Percentiles rank a stretch among this genome's conserved stretches.
These are phyloP conservation scores for Wickerhamiella qilinensis DNA, from an alignment of 805 yeast species.

Conservation along the genomic window DNA sequence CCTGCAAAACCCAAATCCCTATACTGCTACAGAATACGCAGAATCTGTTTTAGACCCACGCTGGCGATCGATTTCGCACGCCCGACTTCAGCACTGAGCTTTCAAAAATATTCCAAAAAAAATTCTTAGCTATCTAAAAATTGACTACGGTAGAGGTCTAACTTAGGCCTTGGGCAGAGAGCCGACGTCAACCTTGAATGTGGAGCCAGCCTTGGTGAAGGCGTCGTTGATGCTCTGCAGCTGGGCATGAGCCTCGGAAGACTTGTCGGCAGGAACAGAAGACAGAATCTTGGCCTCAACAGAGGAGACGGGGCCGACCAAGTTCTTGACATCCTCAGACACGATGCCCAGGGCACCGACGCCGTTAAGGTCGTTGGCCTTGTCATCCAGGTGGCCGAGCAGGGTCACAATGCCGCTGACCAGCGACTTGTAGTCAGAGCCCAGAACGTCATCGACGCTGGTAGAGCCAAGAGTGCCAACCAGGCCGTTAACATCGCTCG, in stretches of 20 bases:
- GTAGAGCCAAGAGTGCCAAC: not conserved
- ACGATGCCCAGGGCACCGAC: constrained; percentile 13
- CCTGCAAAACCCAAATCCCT: no score
- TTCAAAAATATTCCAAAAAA: not conserved
- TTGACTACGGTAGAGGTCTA: no score
- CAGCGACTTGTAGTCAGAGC: constrained; percentile 1
- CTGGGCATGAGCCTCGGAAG: constrained; percentile 1
- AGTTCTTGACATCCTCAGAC: constrained; percentile 9
- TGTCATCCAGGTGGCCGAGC: constrained; percentile 8
- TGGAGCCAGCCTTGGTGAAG: constrained; percentile 5
- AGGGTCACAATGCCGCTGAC: constrained; percentile 7
- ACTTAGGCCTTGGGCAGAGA: constrained; percentile 1
- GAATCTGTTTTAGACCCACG: no score
- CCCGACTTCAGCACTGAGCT: no score
- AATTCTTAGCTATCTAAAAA: not conserved
- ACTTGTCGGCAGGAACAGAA: constrained; percentile 2
- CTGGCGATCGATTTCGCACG: no score
- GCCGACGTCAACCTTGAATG: constrained; percentile 1
- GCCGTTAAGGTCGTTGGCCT: constrained; percentile 11
- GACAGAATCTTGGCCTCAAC: constrained; percentile 6
- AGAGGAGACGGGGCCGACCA: constrained; percentile 7
- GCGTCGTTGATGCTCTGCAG: constrained; percentile 4
- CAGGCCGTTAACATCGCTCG: constrained; percentile 6
- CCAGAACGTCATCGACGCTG: constrained; percentile 2
- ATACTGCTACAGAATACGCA: no score